Conservation (phyloP, 2,329 filamentous ascomycete genomes). For the Dactylonectria macrodidyma region DNA sequence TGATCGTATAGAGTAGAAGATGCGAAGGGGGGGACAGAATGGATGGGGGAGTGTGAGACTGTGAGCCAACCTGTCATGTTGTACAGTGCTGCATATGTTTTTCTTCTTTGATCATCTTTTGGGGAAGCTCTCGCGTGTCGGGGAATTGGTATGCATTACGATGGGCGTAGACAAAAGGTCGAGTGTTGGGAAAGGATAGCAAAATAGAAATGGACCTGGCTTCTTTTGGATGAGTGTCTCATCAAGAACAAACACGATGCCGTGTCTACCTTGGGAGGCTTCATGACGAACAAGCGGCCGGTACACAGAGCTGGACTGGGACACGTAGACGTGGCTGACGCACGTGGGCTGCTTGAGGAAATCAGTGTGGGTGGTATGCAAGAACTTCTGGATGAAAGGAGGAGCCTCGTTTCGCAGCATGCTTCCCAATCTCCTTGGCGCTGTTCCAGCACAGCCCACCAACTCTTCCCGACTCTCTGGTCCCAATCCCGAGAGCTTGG, state of each 20-base stretch:
- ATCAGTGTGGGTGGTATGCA: not conserved
- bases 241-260: not conserved
- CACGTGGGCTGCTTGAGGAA: not conserved
- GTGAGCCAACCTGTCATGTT: constrained; percentile 41
- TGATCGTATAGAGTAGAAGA: constrained; percentile 40
- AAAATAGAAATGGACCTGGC: constrained; percentile 28
- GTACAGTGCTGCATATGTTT: constrained; percentile 37
- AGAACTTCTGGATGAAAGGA: not conserved
- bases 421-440: not conserved
- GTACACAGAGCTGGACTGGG: not conserved
- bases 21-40: constrained; percentile 29
- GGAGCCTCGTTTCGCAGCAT: constrained; percentile 2
- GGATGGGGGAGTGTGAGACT: constrained; percentile 38
- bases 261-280: not conserved
- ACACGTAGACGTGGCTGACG: not conserved
- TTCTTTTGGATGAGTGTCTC: constrained; percentile 24
- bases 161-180: constrained; percentile 33
- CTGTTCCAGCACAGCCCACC: constrained; percentile 41
- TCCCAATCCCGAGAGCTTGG: constrained; percentile 53
- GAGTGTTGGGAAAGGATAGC: constrained; percentile 28
- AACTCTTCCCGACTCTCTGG: constrained; percentile 49
- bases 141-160: constrained; percentile 34
- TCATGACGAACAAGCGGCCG: constrained; percentile 12
- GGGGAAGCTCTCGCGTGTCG: constrained; percentile 23
- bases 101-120: constrained; percentile 23